Percentiles rank a stretch among this genome's conserved stretches.
These are phyloP conservation scores for Lojkania enalia DNA, from an alignment of 2,329 filamentous ascomycete genomes.

Conservation along the genomic window DNA sequence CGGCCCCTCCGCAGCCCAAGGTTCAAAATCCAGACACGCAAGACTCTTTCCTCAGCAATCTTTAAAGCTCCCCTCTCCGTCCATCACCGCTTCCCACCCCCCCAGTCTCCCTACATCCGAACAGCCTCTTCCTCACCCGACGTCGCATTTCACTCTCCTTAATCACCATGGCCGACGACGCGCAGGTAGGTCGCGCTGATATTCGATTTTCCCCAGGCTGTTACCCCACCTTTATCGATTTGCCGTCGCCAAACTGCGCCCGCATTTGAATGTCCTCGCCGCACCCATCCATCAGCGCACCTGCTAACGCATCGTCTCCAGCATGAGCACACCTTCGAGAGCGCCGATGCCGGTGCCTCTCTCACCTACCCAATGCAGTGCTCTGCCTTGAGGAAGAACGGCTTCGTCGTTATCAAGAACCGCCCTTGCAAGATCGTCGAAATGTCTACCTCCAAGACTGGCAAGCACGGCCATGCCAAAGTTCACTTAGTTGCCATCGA, in stretches of 20 bases:
- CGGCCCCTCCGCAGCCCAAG: constrained; percentile 24
- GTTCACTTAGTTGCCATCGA: constrained; percentile 97
- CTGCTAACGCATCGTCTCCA: constrained; percentile 25
- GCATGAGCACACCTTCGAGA: constrained; percentile 77
- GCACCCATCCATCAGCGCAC: background rate
- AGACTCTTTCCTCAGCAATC: constrained; percentile 36
- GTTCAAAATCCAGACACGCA: constrained; percentile 39
- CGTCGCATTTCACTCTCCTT: constrained; percentile 44
- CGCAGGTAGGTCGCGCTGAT: constrained; percentile 58
- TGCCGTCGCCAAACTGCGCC: constrained; percentile 36
- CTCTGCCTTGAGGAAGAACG: constrained; percentile 99
- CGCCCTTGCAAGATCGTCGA: constrained; percentile 99
- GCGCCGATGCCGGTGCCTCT: constrained; percentile 94
- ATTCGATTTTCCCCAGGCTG: constrained; percentile 24
- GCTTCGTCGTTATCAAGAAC: constrained; percentile 96
- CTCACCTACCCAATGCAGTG: constrained; percentile 97
- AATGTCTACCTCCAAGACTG: constrained; percentile 99
- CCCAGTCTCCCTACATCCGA: constrained; percentile 28
- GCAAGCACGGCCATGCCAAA: constrained; percentile 99
- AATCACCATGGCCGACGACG: constrained; percentile 68
- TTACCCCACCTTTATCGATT: constrained; percentile 45
- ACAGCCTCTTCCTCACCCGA: constrained; percentile 36
- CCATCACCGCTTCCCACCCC: constrained; percentile 23
- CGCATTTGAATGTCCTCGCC: constrained; percentile 9
- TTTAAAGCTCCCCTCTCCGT: constrained; percentile 29